Percentiles rank a stretch among this genome's conserved stretches.
These are phyloP conservation scores for Cystobasidium slooffiae DNA, from an alignment of 1,284 basidiomycete species.

Conservation along the genomic window DNA sequence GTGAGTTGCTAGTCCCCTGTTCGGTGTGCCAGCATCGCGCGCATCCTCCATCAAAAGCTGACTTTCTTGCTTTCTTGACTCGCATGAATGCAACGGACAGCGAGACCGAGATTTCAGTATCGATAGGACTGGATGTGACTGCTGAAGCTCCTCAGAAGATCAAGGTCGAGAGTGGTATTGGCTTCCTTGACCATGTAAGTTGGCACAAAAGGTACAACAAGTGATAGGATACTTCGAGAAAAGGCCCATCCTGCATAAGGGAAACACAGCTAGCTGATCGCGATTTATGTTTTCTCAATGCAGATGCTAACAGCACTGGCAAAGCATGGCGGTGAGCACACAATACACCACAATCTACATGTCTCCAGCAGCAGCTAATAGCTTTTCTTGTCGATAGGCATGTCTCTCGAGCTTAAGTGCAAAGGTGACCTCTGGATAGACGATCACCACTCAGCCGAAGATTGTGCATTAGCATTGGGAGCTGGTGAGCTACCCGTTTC, in stretches of 20 bases:
- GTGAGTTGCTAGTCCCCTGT: conserved; percentile 1
- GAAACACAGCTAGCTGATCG: conserved; percentile 15
- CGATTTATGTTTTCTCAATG: conserved; percentile 1
- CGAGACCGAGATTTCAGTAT: conserved; percentile 87
- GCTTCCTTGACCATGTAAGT: conserved; percentile 94
- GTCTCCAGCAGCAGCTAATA: neutral
- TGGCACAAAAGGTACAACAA: neutral
- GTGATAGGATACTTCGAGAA: neutral
- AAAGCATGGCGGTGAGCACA: conserved; percentile 69
- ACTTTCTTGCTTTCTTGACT: neutral
- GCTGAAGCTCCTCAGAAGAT: conserved; percentile 77
- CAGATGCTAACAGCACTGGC: conserved; percentile 95
- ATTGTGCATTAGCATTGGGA: conserved; percentile 59
- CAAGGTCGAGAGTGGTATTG: conserved; percentile 89
- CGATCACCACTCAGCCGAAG: conserved; percentile 98
- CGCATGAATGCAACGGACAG: conserved; percentile 78
- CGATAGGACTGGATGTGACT: conserved; percentile 78
- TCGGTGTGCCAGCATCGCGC: neutral
- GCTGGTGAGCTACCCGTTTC: conserved; percentile 43
- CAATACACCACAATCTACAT: neutral
- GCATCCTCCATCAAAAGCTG: neutral
- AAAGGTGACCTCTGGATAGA: conserved; percentile 97
- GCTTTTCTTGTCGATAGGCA: conserved; percentile 60
- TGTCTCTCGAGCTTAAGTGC: conserved; percentile 87
- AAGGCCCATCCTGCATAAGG: neutral